Base-by-base conservation (phyloP, 768 basidiomycete genomes). In the Psilocybe cyanescens region DNA sequence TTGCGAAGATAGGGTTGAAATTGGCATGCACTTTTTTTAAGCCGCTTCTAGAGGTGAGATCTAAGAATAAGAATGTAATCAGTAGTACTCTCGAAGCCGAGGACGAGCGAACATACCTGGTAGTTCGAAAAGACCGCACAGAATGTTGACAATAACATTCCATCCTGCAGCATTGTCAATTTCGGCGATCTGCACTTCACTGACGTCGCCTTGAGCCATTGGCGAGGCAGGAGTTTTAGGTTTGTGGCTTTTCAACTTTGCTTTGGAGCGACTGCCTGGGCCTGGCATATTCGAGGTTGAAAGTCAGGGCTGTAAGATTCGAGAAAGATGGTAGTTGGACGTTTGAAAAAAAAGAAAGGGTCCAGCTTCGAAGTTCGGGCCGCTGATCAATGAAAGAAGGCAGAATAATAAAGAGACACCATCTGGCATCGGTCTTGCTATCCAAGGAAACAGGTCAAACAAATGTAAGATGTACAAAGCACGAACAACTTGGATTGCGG, bases 11-110 rank as follows among this genome's bases (percentile, higher is more conserved):
- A 2, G 72, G 73, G 46, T 81, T 80, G 65, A 90, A 89, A 65
- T 84, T 80, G 33, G 76, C 72, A 68, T 89, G 86, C 4, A 88
- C 77, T 66, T 84, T 86, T 71, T 87, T 90, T 62, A 90, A 72
- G 11, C 87, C 88, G 67, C 78, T 82, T 31, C 86, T 76, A 12
- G 75, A 83, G 5, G 78, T 76, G 16, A 89, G 73, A 68, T 89
- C 88, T 89, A 62, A 1, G 37, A 49, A 14, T 29, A 30, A 47
- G 9, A 28, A 16, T 37, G 28, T 5, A 39, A 33, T 14, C n/a
- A 7, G 24, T 17, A 6, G 24, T 41, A 1, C 3, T 28, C 9
- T 39, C 2, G 9, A 35, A 47, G 37, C 45, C 19, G 6, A 35
- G 17, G 49, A 14, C 37, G 50, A 54, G 28, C 16, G 7, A n/a